phyloP scores from a whole-genome alignment of 2,329 filamentous ascomycete species.

The Botrytis porri region DNA sequence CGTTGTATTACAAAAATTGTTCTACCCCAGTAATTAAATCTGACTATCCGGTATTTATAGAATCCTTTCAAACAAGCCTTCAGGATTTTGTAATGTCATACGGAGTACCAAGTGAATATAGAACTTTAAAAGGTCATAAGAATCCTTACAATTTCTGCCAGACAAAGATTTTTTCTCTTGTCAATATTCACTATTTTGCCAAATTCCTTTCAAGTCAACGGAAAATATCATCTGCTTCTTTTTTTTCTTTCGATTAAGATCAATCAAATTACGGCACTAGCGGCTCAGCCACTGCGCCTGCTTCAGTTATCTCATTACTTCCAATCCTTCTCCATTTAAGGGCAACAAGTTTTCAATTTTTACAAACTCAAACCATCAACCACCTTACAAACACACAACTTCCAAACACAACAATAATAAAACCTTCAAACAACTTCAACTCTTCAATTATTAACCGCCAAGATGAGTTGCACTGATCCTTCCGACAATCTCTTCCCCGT shows the following conservation, averaged over 20 bases:
- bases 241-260: not conserved
- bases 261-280: not conserved
- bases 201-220: not conserved
- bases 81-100: too few species aligned
- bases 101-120: not conserved
- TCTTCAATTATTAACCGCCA: not conserved
- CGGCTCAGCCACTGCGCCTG: not conserved
- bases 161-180: not conserved
- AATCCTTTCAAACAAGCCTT: not conserved
- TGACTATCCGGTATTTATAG: conserved; percentile 12
- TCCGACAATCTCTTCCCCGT: not conserved
- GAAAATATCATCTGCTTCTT: not conserved
- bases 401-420: not conserved
- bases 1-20: not conserved
- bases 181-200: conserved; percentile 5
- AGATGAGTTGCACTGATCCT: conserved; percentile 5
- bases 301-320: not conserved
- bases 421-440: not conserved
- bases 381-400: not conserved
- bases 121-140: not conserved
- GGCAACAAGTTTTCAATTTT: not conserved
- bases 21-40: conserved; percentile 7
- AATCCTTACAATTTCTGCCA: conserved; percentile 16
- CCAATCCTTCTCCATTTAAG: conserved; percentile 1
- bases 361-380: not conserved